Evolutionary conservation across 441 rosid species (phyloP).

Genomic region (Adansonia madagascariensis): DNA sequence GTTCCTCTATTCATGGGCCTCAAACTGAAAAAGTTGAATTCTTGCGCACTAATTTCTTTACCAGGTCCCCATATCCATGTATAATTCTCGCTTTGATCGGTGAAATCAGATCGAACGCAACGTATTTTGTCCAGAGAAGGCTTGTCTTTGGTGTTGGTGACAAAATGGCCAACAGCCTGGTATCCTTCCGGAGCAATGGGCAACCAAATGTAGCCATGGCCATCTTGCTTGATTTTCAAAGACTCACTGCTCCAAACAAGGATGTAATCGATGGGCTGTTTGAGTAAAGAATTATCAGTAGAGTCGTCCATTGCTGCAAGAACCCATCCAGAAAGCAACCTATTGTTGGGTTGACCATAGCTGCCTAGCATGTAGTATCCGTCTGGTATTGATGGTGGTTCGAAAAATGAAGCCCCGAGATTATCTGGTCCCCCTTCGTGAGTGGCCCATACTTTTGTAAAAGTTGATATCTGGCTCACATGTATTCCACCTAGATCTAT

Average conservation of each 20-base stretch:
- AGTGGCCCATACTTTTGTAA: slow-evolving; percentile 65
- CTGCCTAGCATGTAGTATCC: slow-evolving; percentile 70
- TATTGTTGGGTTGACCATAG: slow-evolving; percentile 73
- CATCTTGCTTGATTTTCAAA: slow-evolving; percentile 63
- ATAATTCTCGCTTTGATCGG: slow-evolving; percentile 57
- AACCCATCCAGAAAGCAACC: slow-evolving; percentile 62
- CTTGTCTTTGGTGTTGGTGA: slow-evolving; percentile 63
- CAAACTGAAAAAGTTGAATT: slow-evolving; percentile 41
- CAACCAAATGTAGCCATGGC: slow-evolving; percentile 62
- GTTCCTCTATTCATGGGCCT: slow-evolving; percentile 55
- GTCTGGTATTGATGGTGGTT: slow-evolving; percentile 53
- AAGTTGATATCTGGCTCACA: slow-evolving; percentile 53
- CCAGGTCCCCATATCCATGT: slow-evolving; percentile 63
- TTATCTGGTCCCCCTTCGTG: slow-evolving; percentile 76
- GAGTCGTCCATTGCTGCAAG: slow-evolving; percentile 49
- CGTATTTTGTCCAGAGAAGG: slow-evolving; percentile 58
- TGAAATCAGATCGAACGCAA: slow-evolving; percentile 74
- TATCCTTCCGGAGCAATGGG: slow-evolving; percentile 73
- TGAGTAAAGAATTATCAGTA: slow-evolving; percentile 24
- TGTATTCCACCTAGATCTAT: slow-evolving; percentile 76
- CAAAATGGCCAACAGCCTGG: slow-evolving; percentile 59
- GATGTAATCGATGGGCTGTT: slow-evolving; percentile 65
- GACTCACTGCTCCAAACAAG: slow-evolving; percentile 77
- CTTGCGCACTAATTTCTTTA: slow-evolving; percentile 31
- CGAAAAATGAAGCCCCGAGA: slow-evolving; percentile 76